Conservation (phyloP, 73 alveolate species). For the Paramecium sexaurelia region DNA sequence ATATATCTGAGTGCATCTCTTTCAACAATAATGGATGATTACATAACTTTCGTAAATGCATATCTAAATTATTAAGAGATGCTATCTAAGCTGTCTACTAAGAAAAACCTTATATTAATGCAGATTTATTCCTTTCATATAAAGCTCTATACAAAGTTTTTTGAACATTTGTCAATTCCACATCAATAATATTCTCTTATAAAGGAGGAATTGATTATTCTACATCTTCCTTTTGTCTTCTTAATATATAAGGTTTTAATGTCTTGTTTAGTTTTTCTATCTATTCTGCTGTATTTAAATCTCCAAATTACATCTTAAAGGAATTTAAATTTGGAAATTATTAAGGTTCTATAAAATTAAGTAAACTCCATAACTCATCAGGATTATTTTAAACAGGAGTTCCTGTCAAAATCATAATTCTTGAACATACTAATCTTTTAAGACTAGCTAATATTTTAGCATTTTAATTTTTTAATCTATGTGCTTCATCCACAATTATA, state of each 20-base stretch:
- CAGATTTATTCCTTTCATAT: constrained; percentile 85
- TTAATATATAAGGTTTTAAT: constrained; percentile 94
- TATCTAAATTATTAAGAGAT: constrained; percentile 83
- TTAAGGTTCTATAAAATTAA: constrained; percentile 95
- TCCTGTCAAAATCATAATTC: constrained; percentile 91
- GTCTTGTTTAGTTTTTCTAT: constrained; percentile 77
- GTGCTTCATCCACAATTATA: constrained; percentile 99
- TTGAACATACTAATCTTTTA: constrained; percentile 91
- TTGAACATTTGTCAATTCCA: constrained; percentile 87
- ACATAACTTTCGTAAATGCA: constrained; percentile 96
- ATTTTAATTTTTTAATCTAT: constrained; percentile 94
- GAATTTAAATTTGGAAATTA: constrained; percentile 71
- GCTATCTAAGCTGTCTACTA: constrained; percentile 79
- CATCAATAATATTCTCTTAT: constrained; percentile 91
- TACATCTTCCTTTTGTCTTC: constrained; percentile 99
- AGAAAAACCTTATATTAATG: constrained; percentile 67
- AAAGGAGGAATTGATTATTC: constrained; percentile 93
- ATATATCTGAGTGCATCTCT: constrained; percentile 87
- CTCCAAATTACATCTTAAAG: constrained; percentile 80
- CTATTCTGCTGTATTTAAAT: constrained; percentile 78
- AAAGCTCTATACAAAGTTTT: constrained; percentile 90
- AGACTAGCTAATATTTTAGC: constrained; percentile 92
- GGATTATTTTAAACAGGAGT: constrained; percentile 98
- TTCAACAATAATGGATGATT: constrained; percentile 93
- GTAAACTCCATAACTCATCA: constrained; percentile 97